Conservation (phyloP, 2,329 filamentous ascomycete species). For the Helicocarpus griseus region DNA sequence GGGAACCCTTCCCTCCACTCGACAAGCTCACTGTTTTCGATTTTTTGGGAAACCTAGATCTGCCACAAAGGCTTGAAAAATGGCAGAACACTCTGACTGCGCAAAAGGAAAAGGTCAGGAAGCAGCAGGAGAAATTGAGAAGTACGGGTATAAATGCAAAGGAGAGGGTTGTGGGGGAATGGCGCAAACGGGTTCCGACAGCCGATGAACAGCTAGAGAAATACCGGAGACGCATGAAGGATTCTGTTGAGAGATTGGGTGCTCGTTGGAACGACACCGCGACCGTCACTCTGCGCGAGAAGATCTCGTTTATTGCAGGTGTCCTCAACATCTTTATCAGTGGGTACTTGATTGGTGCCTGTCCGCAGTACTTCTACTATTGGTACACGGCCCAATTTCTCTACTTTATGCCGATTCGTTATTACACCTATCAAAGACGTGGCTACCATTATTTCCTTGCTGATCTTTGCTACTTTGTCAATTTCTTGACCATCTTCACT, state of each 20-base stretch:
- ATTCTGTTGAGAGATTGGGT: constrained; percentile 77
- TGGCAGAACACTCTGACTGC: constrained; percentile 72
- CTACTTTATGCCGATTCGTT: constrained; percentile 96
- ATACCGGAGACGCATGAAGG: constrained; percentile 78
- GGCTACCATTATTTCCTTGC: constrained; percentile 97
- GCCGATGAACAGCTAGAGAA: constrained; percentile 88
- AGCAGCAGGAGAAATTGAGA: constrained; percentile 71
- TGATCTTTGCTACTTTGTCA: constrained; percentile 97
- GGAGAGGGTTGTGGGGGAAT: constrained; percentile 85
- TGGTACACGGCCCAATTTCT: constrained; percentile 85
- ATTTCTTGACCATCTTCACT: constrained; percentile 68
- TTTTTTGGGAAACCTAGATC: constrained; percentile 80
- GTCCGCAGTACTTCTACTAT: constrained; percentile 74
- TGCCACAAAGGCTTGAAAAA: constrained; percentile 84
- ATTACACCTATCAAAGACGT: constrained; percentile 78
- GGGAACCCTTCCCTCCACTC: constrained; percentile 75
- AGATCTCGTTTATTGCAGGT: constrained; percentile 89
- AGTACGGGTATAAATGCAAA: constrained; percentile 68
- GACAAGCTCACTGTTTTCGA: constrained; percentile 89
- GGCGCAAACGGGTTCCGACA: constrained; percentile 73
- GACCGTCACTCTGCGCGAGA: constrained; percentile 80
- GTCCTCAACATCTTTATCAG: constrained; percentile 97
- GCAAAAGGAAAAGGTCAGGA: constrained; percentile 76
- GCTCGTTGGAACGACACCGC: constrained; percentile 83
- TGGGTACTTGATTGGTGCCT: constrained; percentile 82